Conservation (phyloP, 768 basidiomycete genomes). For the Phanerodontia chrysosporium region DNA sequence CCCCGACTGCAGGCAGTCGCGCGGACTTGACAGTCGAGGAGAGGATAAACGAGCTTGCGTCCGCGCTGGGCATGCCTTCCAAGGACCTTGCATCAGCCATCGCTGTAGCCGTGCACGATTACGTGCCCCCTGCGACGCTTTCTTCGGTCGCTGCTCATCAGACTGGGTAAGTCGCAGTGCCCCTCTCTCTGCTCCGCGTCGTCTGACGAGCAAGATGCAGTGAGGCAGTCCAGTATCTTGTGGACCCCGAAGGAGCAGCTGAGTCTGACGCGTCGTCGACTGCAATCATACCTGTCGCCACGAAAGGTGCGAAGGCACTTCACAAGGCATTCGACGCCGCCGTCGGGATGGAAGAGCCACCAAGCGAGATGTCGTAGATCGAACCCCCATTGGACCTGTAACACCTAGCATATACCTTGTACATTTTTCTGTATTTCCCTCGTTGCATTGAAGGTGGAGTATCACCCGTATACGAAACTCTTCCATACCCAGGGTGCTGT, state of each 20-base stretch:
- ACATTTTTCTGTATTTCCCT: no score
- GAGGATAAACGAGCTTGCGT: constrained; percentile 55
- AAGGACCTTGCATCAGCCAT: constrained; percentile 61
- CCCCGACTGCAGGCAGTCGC: constrained; percentile 4
- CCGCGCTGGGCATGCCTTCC: constrained; percentile 57
- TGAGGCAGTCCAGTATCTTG: constrained; percentile 19
- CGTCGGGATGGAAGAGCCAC: constrained; percentile 25
- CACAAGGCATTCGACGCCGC: constrained; percentile 20
- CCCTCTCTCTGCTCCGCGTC: background rate
- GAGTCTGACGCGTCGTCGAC: constrained; percentile 7
- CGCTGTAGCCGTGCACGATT: constrained; percentile 50
- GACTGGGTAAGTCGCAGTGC: constrained; percentile 29
- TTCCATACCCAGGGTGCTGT: no score
- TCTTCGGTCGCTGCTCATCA: constrained; percentile 49
- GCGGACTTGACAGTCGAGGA: constrained; percentile 41
- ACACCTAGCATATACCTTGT: no score
- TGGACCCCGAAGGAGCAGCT: constrained; percentile 19
- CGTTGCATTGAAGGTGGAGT: no score
- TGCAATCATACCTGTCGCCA: constrained; percentile 6
- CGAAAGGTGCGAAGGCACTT: constrained; percentile 10
- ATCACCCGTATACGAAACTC: no score
- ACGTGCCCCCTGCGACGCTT: constrained; percentile 58
- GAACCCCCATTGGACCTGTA: no score
- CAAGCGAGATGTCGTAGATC: constrained; percentile 15
- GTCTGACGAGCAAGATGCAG: constrained; percentile 1